A percentile compares a stretch with the other conserved stretches of the same genome.
These are phyloP conservation scores for Brassica nigra DNA, from an alignment of 345 rosid species.

Conservation along the genomic window DNA sequence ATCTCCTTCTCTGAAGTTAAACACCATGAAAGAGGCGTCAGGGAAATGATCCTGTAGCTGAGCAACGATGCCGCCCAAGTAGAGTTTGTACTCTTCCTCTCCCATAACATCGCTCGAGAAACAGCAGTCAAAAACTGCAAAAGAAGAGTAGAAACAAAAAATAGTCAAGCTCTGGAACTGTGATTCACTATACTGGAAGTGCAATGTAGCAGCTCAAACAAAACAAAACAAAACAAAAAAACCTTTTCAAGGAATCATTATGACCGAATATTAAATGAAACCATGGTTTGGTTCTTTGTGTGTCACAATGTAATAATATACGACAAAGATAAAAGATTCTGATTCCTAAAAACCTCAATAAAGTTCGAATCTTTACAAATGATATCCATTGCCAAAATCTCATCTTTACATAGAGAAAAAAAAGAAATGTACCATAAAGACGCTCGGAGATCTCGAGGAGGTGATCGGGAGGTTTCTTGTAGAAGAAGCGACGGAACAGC, in stretches of 20 bases:
- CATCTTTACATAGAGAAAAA: not conserved
- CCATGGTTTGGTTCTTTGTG: not conserved
- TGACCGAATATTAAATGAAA: not conserved
- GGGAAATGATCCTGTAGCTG: constrained; percentile 95
- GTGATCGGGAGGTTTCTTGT: constrained; percentile 99
- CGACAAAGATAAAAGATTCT: constrained; percentile 22
- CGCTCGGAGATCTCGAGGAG: constrained; percentile 99
- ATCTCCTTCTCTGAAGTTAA: constrained; percentile 94
- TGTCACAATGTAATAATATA: too few relatives aligned
- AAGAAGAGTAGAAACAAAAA: constrained; percentile 6
- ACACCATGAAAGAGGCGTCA: constrained; percentile 96
- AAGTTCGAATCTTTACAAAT: constrained; percentile 10
- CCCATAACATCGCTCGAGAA: constrained; percentile 87
- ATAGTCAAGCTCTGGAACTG: not conserved
- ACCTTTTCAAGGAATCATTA: not conserved
- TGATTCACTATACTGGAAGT: not conserved
- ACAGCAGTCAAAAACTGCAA: constrained; percentile 97
- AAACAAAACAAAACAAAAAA: not conserved
- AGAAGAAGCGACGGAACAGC: constrained; percentile 99
- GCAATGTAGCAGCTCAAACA: constrained; percentile 19
- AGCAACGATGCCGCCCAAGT: constrained; percentile 90
- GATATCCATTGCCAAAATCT: constrained; percentile 10
- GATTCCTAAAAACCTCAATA: constrained; percentile 33
- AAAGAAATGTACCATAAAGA: constrained; percentile 63
- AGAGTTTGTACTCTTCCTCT: constrained; percentile 89